Base-by-base conservation (phyloP, 805 yeast species). In the Kazachstania psychrophila region DNA sequence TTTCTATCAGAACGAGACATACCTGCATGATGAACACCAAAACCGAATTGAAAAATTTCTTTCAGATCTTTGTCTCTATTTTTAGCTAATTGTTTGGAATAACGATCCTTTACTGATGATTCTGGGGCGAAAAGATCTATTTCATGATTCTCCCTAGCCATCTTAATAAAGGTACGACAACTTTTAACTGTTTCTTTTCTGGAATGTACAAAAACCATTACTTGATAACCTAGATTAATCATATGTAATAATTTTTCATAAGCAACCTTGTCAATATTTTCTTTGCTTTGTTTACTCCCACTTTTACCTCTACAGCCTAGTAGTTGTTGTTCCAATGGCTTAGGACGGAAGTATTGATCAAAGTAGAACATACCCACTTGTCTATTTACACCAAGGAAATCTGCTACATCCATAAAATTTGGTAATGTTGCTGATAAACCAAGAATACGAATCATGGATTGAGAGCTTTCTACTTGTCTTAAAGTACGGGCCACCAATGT, bases 11-110 rank as follows among this genome's bases (percentile, higher is more conserved):
- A 64, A 44, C 98, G 69, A 19, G 86, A 64, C 94, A 92, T 79
- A 49, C 99, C 99, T 0, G 99, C 99, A 63, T 92, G 97, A 59
- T 92, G 99, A 3, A 83, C 72, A 34, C 96, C 97, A 59, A 89
- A 80, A 0, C 98, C 98, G 38, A 66, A 62, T 34, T 66, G 75
- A 49, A 85, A 85, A 10, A 92, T 64, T 49, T 92, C 97, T 36
- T 77, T 69, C 55, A 87, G 59, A 48, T 89, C 97, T 45, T 73
- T 80, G 52, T 76, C 85, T 47, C 80, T 73, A 49, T 79, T 81
- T 44, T 77, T 68, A 1, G 73, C 62, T 65, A 86, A 71, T 40
- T 89, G 96, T 41, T 79, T 66, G 20, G 65, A 65, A 47, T 65
- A 77, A 31, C 53, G 59, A 0, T 65, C 69, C 32, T 48, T 43